Conservation (phyloP, 2,329 filamentous ascomycete genomes). For the Microsporum audouinii region DNA sequence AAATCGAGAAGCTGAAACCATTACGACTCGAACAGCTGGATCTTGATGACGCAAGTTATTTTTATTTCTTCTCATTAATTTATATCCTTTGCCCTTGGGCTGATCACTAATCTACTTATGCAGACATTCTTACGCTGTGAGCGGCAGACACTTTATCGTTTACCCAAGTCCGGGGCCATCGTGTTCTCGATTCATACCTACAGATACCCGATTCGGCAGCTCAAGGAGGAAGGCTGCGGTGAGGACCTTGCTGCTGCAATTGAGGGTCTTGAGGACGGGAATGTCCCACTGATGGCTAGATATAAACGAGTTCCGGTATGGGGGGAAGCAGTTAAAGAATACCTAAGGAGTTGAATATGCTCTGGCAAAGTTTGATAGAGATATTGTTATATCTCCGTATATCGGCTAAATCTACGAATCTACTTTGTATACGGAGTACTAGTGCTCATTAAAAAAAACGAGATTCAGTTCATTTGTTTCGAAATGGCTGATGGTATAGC, state of each 20-base stretch:
- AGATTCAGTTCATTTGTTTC: too few relatives aligned
- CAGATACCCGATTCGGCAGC: conserved; percentile 42
- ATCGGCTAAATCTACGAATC: neutral
- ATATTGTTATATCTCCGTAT: too few relatives aligned
- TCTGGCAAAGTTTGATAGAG: neutral
- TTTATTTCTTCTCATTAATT: neutral
- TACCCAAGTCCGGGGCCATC: conserved; percentile 43
- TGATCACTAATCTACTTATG: conserved; percentile 9
- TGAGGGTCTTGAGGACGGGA: conserved; percentile 48
- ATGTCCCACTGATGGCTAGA: conserved; percentile 44
- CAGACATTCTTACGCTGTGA: conserved; percentile 45
- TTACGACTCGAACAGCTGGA: conserved; percentile 31
- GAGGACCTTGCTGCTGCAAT: conserved; percentile 46
- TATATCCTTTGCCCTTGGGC: neutral
- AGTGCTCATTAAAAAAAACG: neutral
- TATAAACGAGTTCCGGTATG: conserved; percentile 50
- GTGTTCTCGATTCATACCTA: conserved; percentile 56
- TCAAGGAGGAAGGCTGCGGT: conserved; percentile 47
- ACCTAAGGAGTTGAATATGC: conserved; percentile 27
- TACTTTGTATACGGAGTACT: neutral
- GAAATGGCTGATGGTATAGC: too few relatives aligned
- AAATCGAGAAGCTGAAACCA: conserved; percentile 18
- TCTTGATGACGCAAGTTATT: conserved; percentile 33
- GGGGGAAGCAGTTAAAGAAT: conserved; percentile 45
- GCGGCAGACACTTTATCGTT: conserved; percentile 49